phyloP scores from a whole-genome alignment of 495 filamentous ascomycete genomes.

The Xylaria intraflava region DNA sequence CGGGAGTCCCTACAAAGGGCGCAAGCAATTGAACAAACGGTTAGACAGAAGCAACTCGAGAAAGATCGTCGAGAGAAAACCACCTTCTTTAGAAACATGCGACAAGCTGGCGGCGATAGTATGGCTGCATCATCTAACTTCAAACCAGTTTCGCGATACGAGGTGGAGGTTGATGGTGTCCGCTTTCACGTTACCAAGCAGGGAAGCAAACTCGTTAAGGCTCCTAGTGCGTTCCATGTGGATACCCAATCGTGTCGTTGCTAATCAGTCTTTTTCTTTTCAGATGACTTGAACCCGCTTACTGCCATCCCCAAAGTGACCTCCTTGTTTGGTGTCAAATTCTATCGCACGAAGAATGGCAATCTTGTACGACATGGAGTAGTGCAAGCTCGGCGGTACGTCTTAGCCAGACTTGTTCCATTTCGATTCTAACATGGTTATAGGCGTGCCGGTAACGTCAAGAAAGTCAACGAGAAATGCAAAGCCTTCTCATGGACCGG shows the following conservation, averaged over 20 bases:
- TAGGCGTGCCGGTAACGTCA: constrained; percentile 41
- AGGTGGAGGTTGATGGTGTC: constrained; percentile 68
- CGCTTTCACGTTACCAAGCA: constrained; percentile 67
- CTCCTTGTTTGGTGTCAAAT: constrained; percentile 72
- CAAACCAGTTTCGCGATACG: constrained; percentile 41
- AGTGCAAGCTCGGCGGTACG: constrained; percentile 62
- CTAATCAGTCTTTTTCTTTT: constrained; percentile 36
- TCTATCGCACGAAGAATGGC: constrained; percentile 83
- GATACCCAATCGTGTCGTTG: not conserved
- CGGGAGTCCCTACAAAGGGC: constrained; percentile 63
- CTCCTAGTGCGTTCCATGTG: constrained; percentile 51
- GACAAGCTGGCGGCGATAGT: constrained; percentile 29
- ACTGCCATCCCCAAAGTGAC: constrained; percentile 73
- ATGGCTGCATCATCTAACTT: constrained; percentile 29
- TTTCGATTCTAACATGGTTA: constrained; percentile 26
- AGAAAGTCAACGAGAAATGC: constrained; percentile 74
- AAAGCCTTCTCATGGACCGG: constrained; percentile 86
- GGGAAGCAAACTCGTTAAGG: constrained; percentile 77
- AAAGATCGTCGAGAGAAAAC: constrained; percentile 59
- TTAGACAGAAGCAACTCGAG: constrained; percentile 51
- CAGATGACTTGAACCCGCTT: constrained; percentile 58
- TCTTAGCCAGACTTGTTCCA: constrained; percentile 6
- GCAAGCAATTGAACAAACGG: constrained; percentile 67
- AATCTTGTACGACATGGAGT: constrained; percentile 77
- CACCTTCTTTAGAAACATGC: constrained; percentile 39